A percentile compares a stretch with the other conserved stretches of the same genome.
Evolutionary conservation across 345 rosid species (phyloP).

Genomic region (Zanthoxylum bungeanum): DNA sequence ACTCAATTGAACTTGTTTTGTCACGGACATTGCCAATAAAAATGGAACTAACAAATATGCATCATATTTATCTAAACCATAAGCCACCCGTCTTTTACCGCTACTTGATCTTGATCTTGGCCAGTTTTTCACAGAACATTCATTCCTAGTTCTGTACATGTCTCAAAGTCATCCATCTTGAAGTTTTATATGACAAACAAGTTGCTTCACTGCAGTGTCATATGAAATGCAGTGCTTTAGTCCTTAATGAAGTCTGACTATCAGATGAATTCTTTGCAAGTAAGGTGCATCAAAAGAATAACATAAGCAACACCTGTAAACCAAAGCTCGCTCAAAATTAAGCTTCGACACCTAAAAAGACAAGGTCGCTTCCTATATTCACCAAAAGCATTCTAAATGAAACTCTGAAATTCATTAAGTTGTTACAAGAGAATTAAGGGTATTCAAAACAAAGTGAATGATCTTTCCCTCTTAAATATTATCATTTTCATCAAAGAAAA

Average conservation of each 20-base stretch:
- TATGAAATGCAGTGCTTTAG: neutral
- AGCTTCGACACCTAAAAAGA: neutral
- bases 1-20: too few species aligned
- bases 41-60: too few species aligned
- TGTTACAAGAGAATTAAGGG: neutral
- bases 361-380: neutral
- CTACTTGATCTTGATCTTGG: too few species aligned
- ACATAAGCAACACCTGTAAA: neutral
- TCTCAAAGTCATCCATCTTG: neutral
- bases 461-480: neutral
- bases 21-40: too few species aligned
- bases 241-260: neutral
- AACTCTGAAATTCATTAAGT: neutral
- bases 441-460: neutral
- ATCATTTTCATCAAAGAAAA: neutral
- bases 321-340: neutral
- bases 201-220: neutral
- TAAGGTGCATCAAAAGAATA: neutral
- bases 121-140: neutral
- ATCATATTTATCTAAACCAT: too few species aligned
- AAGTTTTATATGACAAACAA: neutral
- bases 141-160: neutral
- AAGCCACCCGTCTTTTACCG: too few species aligned
- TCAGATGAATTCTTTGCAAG: neutral
- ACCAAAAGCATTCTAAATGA: neutral